Conservation (phyloP, 2,329 filamentous ascomycete species). For the Alternaria panax region DNA sequence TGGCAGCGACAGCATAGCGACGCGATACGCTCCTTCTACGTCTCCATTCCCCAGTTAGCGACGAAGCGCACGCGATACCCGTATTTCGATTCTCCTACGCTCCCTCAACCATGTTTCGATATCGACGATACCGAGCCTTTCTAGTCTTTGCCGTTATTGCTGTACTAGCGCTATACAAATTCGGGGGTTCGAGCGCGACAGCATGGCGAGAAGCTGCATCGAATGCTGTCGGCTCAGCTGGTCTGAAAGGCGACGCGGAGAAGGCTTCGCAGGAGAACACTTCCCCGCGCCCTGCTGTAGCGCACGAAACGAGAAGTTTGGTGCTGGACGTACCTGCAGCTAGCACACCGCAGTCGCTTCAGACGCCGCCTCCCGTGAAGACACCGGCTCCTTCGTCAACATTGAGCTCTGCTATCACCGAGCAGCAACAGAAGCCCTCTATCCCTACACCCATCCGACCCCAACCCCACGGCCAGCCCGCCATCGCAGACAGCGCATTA, state of each 20-base stretch:
- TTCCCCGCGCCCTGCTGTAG: slow-evolving; percentile 35
- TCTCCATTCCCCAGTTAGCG: slow-evolving; percentile 8
- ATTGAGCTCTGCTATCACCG: slow-evolving; percentile 17
- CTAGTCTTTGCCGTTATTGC: slow-evolving; percentile 63
- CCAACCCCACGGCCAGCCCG: slow-evolving; percentile 22
- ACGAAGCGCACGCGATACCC: slow-evolving; percentile 19
- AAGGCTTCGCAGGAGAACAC: slow-evolving; percentile 26
- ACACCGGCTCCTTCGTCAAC: slow-evolving; percentile 18
- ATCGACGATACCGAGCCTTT: slow-evolving; percentile 69
- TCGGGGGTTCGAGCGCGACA: slow-evolving; percentile 56
- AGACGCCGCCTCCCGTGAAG: slow-evolving; percentile 43
- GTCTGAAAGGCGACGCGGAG: slow-evolving; percentile 25
- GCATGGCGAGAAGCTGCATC: slow-evolving; percentile 46
- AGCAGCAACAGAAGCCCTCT: slow-evolving; percentile 24
- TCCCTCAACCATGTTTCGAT: slow-evolving; percentile 60
- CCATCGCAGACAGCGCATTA: slow-evolving; percentile 30
- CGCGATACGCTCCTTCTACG: slow-evolving; percentile 5
- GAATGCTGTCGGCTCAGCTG: slow-evolving; percentile 27
- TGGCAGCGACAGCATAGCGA: slow-evolving; percentile 29
- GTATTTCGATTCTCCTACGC: slow-evolving; percentile 7
- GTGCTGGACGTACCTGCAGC: slow-evolving; percentile 43
- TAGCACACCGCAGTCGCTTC: slow-evolving; percentile 29
- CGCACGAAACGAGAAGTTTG: slow-evolving; percentile 43
- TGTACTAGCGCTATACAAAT: slow-evolving; percentile 63
- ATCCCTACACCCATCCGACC: slow-evolving; percentile 24